A percentile compares a stretch with the other conserved stretches of the same genome.
These are phyloP conservation scores for Barbarea vulgaris DNA, from an alignment of 345 rosid species.

Conservation along the genomic window DNA sequence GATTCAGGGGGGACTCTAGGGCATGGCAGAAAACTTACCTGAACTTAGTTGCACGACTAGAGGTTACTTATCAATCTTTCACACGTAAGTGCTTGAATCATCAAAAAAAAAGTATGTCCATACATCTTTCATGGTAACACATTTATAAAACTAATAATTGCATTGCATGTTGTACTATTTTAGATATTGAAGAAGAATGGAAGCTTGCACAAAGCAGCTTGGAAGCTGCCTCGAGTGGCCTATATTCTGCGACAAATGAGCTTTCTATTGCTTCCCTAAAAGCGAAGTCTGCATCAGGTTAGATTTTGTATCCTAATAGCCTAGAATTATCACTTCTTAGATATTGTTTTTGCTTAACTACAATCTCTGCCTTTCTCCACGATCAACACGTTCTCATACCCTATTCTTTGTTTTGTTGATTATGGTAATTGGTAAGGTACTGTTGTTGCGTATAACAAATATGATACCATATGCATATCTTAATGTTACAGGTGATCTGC, in stretches of 20 bases:
- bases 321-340: conserved; percentile 14
- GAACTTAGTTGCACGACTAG: conserved; percentile 67
- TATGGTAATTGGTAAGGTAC: background rate
- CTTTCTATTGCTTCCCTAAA: conserved; percentile 71
- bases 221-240: conserved; percentile 79
- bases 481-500: conserved; percentile 67
- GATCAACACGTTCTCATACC: background rate
- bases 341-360: background rate
- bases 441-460: conserved; percentile 4
- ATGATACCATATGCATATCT: conserved; percentile 15
- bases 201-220: conserved; percentile 72
- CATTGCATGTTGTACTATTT: conserved; percentile 28
- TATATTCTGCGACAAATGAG: conserved; percentile 74
- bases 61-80: conserved; percentile 75
- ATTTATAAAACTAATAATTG: background rate
- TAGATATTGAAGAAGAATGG: conserved; percentile 87
- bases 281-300: conserved; percentile 92
- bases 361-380: background rate
- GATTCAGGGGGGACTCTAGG: conserved; percentile 56
- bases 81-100: conserved; percentile 56
- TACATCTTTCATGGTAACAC: conserved; percentile 20
- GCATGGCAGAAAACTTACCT: conserved; percentile 82
- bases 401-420: conserved; percentile 1
- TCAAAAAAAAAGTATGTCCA: background rate
- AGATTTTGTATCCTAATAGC: conserved; percentile 29